phyloP scores from a whole-genome alignment of 2,329 filamentous ascomycete species.

The Penicillium sp. region DNA sequence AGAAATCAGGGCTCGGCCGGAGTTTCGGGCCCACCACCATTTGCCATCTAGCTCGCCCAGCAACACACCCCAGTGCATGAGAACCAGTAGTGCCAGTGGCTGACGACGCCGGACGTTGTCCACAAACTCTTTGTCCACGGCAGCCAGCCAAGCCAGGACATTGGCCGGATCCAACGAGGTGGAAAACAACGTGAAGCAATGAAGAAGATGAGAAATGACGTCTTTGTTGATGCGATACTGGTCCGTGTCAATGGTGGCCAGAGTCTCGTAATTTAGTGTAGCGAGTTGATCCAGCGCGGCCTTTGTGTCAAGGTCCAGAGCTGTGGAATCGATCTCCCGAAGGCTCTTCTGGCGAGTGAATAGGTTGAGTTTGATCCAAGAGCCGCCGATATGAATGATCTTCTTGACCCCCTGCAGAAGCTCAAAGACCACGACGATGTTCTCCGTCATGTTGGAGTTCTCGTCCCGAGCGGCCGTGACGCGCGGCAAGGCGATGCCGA shows the following conservation, averaged over 20 bases:
- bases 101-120: slow-evolving; percentile 29
- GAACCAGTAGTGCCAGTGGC: slow-evolving; percentile 32
- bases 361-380: slow-evolving; percentile 52
- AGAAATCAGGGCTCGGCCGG: slow-evolving; percentile 30
- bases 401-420: slow-evolving; percentile 37
- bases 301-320: slow-evolving; percentile 27
- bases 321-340: slow-evolving; percentile 40
- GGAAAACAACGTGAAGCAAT: slow-evolving; percentile 29
- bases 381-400: slow-evolving; percentile 31
- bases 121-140: slow-evolving; percentile 34
- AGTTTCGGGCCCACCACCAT: slow-evolving; percentile 37
- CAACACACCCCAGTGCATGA: slow-evolving; percentile 39
- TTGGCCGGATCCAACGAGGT: slow-evolving; percentile 28
- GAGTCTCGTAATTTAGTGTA: slow-evolving; percentile 29
- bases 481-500: slow-evolving; percentile 36
- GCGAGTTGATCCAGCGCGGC: slow-evolving; percentile 29
- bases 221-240: slow-evolving; percentile 32
- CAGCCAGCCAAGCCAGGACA: slow-evolving; percentile 35
- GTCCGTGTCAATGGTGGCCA: slow-evolving; percentile 24
- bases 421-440: slow-evolving; percentile 37
- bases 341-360: slow-evolving; percentile 48
- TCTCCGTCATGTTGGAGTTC: slow-evolving; percentile 34
- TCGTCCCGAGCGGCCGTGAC: slow-evolving; percentile 31
- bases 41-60: slow-evolving; percentile 31
- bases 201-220: slow-evolving; percentile 28